These are phyloP conservation scores for Mortierella sp. DNA, from an alignment of 371 early-diverging fungal genomes.

Conservation along the genomic window DNA sequence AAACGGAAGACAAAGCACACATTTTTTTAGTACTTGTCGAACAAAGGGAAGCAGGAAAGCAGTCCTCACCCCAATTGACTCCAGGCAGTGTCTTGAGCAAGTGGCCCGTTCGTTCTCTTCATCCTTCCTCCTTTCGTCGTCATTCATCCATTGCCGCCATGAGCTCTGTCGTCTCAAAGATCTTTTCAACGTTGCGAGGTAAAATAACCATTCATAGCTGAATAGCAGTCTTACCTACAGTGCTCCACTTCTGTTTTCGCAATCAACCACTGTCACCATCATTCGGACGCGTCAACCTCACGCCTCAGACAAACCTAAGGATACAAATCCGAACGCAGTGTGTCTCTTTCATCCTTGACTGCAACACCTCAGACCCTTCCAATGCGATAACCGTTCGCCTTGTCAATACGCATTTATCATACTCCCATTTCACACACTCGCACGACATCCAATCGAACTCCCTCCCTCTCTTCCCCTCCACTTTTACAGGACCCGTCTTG, in stretches of 20 bases:
- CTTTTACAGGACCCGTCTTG: conserved; percentile 46
- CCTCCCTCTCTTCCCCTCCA: neutral
- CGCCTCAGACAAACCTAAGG: neutral
- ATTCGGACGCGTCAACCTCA: neutral
- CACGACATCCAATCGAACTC: neutral
- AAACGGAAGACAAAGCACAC: too few species aligned
- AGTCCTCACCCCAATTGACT: too few species aligned
- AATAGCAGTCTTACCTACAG: too few species aligned
- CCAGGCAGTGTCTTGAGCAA: too few species aligned
- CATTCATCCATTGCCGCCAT: neutral
- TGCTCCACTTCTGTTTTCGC: neutral
- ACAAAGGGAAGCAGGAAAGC: too few species aligned
- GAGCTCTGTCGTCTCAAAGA: neutral
- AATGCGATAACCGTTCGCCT: neutral
- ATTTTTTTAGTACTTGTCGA: too few species aligned
- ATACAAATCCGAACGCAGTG: neutral
- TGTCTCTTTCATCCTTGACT: neutral
- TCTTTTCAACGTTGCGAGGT: conserved; percentile 1
- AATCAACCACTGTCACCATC: neutral
- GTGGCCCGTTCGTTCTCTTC: neutral
- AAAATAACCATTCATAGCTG: neutral
- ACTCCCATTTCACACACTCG: neutral
- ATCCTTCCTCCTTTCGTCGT: neutral
- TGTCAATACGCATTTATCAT: neutral
- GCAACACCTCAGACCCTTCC: neutral